Percentiles rank a stretch among this genome's conserved stretches.
phyloP scores from a whole-genome alignment of 2,329 filamentous ascomycete species.

The Aureobasidium sp. region DNA sequence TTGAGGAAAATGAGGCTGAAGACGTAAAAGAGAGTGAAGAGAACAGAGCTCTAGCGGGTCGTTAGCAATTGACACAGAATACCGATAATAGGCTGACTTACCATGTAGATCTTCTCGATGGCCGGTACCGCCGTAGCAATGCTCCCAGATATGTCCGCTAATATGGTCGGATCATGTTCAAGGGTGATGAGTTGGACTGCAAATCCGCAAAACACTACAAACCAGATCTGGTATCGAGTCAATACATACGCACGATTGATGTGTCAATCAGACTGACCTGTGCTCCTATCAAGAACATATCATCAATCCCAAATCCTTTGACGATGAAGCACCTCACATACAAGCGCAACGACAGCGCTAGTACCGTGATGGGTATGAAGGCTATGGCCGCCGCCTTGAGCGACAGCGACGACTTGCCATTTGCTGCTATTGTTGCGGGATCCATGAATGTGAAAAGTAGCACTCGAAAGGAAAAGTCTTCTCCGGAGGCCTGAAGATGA shows the following conservation, averaged over 20 bases:
- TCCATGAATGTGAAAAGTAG: not conserved
- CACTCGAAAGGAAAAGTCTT: not conserved
- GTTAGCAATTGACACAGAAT: not conserved
- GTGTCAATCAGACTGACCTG: not conserved
- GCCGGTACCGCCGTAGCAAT: not conserved
- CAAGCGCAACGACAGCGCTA: not conserved
- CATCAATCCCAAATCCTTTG: constrained; percentile 1
- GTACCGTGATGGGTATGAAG: constrained; percentile 1
- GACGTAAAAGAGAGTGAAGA: constrained; percentile 32
- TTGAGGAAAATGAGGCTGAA: constrained; percentile 36
- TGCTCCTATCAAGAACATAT: not conserved
- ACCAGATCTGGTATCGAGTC: not conserved
- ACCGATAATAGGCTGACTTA: not conserved
- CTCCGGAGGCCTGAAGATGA: not conserved
- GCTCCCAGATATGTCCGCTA: not conserved
- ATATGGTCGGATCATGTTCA: not conserved
- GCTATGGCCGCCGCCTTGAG: not conserved
- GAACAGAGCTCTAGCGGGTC: not conserved
- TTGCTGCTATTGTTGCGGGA: not conserved
- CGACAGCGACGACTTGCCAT: not conserved
- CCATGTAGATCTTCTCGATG: not conserved
- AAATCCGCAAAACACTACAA: not conserved
- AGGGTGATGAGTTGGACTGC: not conserved
- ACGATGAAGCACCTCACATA: not conserved
- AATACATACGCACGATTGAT: not conserved